A percentile compares a stretch with the other conserved stretches of the same genome.
phyloP scores from a whole-genome alignment of 2,329 filamentous ascomycete species.

The Xylaria sp. region DNA sequence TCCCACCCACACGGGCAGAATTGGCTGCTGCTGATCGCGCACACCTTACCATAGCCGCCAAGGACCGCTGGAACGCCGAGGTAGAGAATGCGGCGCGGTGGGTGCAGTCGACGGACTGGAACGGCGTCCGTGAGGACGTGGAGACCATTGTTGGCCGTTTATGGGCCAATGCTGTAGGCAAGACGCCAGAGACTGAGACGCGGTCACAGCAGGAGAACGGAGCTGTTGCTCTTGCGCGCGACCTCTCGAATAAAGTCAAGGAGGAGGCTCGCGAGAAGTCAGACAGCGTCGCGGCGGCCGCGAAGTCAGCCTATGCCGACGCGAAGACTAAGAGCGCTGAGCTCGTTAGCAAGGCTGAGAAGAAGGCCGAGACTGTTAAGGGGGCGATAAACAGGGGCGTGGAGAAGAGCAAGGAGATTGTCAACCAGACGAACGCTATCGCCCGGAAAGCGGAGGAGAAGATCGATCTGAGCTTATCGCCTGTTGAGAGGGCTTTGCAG shows the following conservation, averaged over 20 bases:
- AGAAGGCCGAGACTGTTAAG: slow-evolving; percentile 29
- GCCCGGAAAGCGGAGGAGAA: slow-evolving; percentile 36
- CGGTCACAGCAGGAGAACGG: slow-evolving; percentile 19
- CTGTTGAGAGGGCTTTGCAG: slow-evolving; percentile 47
- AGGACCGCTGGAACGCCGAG: slow-evolving; percentile 75
- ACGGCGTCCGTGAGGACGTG: slow-evolving; percentile 52
- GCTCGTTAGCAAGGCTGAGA: slow-evolving; percentile 26
- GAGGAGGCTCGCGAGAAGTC: slow-evolving; percentile 35
- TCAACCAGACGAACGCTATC: slow-evolving; percentile 35
- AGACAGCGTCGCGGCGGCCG: slow-evolving; percentile 27
- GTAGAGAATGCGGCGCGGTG: slow-evolving; percentile 60
- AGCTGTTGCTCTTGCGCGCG: slow-evolving; percentile 27
- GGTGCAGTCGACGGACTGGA: slow-evolving; percentile 63
- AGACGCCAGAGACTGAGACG: slow-evolving; percentile 27
- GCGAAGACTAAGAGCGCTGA: slow-evolving; percentile 29
- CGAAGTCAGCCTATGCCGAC: slow-evolving; percentile 30
- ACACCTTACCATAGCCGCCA: slow-evolving; percentile 59
- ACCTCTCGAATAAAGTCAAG: slow-evolving; percentile 32
- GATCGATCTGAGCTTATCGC: slow-evolving; percentile 38
- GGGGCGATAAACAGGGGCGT: slow-evolving; percentile 39
- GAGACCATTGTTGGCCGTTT: slow-evolving; percentile 46
- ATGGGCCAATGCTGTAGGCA: slow-evolving; percentile 38
- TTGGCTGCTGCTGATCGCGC: slow-evolving; percentile 47
- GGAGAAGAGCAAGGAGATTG: slow-evolving; percentile 38
- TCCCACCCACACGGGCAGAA: slow-evolving; percentile 47